A percentile compares a stretch with the other conserved stretches of the same genome.
Conservation (phyloP, 495 filamentous ascomycete species). For the Tirmania nivea region DNA sequence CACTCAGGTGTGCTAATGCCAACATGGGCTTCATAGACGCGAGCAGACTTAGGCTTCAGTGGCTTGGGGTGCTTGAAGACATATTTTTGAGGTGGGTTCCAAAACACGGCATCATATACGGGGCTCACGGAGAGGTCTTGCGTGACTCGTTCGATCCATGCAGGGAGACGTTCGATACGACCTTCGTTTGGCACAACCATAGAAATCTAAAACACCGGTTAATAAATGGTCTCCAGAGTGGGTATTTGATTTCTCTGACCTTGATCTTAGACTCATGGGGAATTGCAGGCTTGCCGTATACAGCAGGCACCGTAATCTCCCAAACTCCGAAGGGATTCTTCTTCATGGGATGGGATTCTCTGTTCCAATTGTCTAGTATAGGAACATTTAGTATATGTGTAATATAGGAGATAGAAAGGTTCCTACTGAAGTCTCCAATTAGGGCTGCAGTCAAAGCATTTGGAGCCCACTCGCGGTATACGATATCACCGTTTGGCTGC, state of each 20-base stretch:
- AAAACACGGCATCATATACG: constrained; percentile 84
- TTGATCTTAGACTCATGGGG: constrained; percentile 89
- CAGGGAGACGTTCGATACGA: constrained; percentile 68
- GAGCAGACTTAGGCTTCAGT: constrained; percentile 60
- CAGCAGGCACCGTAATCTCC: constrained; percentile 54
- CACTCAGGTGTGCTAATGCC: constrained; percentile 88
- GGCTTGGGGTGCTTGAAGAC: constrained; percentile 63
- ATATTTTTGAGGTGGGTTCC: constrained; percentile 75
- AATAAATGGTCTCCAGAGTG: neutral
- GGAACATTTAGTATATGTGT: neutral
- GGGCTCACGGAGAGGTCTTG: constrained; percentile 78
- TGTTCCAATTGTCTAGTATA: constrained; percentile 61
- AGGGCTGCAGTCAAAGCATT: constrained; percentile 63
- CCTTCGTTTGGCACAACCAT: constrained; percentile 59
- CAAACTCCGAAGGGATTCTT: constrained; percentile 74
- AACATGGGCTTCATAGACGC: constrained; percentile 95
- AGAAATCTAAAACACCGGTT: constrained; percentile 38
- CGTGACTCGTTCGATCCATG: constrained; percentile 92
- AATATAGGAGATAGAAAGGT: constrained; percentile 1
- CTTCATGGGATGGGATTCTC: constrained; percentile 61
- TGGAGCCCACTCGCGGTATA: constrained; percentile 91
- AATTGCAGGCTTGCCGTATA: constrained; percentile 53
- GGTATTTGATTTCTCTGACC: constrained; percentile 25
- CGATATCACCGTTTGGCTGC: constrained; percentile 58
- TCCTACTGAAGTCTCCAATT: constrained; percentile 88